Conservation (phyloP, 2,329 filamentous ascomycete genomes). For the Stagonosporopsis cucurbitacearum region DNA sequence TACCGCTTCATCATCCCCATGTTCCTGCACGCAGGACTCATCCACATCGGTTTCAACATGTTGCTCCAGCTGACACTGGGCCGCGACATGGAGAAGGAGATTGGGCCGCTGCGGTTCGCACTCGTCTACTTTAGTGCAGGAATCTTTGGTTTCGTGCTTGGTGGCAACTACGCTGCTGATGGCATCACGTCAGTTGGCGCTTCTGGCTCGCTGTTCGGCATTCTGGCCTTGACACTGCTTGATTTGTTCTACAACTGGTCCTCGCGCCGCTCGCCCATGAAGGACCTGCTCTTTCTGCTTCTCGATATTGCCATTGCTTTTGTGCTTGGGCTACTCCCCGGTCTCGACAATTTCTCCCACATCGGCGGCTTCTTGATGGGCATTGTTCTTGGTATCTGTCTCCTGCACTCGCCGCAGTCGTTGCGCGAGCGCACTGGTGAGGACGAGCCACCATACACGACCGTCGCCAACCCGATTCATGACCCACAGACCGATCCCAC, state of each 20-base stretch:
- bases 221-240: constrained; percentile 85
- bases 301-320: constrained; percentile 89
- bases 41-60: constrained; percentile 96
- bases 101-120: constrained; percentile 86
- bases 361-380: constrained; percentile 97
- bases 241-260: constrained; percentile 94
- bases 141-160: constrained; percentile 94
- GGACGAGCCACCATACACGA: constrained; percentile 72
- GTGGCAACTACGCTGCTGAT: constrained; percentile 87
- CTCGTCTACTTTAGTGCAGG: constrained; percentile 89
- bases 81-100: constrained; percentile 88
- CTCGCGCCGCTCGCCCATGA: constrained; percentile 75
- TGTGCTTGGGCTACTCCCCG: constrained; percentile 87
- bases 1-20: constrained; percentile 95
- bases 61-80: constrained; percentile 88
- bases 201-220: constrained; percentile 88
- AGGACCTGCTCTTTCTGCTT: constrained; percentile 86
- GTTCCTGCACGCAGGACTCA: constrained; percentile 90
- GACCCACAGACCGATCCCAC: constrained; percentile 23
- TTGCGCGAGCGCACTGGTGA: constrained; percentile 76
- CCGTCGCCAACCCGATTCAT: constrained; percentile 55
- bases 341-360: constrained; percentile 95
- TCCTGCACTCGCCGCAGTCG: constrained; percentile 85
- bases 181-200: constrained; percentile 83
- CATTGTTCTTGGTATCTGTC: constrained; percentile 80